Conservation (phyloP, 1,284 basidiomycete genomes). For the Ceratobasidium papillatum region DNA sequence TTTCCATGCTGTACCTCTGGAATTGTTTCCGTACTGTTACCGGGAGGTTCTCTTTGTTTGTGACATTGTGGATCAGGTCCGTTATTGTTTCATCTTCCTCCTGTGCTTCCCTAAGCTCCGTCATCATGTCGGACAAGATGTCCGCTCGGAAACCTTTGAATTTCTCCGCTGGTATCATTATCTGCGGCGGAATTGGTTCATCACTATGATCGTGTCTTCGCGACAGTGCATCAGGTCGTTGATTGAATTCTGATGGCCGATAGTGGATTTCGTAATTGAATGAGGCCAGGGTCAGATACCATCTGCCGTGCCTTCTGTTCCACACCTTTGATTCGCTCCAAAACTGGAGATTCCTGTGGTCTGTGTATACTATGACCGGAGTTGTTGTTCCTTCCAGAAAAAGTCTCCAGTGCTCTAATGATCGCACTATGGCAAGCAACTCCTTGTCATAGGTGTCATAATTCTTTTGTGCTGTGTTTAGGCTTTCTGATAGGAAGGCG, state of each 20-base stretch:
- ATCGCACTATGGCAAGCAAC: constrained; percentile 45
- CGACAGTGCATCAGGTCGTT: constrained; percentile 56
- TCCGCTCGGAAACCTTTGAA: neutral
- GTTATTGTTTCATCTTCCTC: neutral
- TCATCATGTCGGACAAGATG: constrained; percentile 34
- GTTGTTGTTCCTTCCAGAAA: constrained; percentile 39
- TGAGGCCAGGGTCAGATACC: neutral
- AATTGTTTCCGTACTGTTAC: neutral
- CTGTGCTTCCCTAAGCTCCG: neutral
- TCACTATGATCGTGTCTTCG: constrained; percentile 53
- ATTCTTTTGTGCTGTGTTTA: constrained; percentile 49
- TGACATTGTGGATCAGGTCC: neutral
- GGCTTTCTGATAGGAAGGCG: constrained; percentile 34
- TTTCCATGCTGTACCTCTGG: neutral
- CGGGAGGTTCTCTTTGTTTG: neutral
- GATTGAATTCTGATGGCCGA: constrained; percentile 10
- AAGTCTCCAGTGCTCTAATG: neutral
- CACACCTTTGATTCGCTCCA: constrained; percentile 20
- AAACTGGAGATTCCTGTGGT: constrained; percentile 25
- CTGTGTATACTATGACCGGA: constrained; percentile 18
- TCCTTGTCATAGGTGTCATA: constrained; percentile 54
- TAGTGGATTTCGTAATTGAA: constrained; percentile 13
- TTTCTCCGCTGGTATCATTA: neutral
- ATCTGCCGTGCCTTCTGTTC: neutral
- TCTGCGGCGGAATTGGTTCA: constrained; percentile 48